Evolutionary conservation across 2,329 filamentous ascomycete species (phyloP).

Genomic region (Scedosporium boydii): DNA sequence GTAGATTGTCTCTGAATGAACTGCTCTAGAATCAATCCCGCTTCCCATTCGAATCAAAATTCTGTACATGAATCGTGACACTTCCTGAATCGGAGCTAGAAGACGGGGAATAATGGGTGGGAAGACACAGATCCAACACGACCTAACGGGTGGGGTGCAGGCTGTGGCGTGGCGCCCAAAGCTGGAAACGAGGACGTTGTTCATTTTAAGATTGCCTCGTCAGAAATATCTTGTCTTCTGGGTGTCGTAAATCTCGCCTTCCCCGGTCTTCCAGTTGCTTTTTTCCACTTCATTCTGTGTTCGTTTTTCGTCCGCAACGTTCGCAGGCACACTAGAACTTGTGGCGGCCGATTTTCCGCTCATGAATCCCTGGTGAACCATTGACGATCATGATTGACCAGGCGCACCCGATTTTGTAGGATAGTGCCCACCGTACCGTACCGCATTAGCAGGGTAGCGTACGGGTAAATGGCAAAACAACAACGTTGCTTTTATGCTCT

Average conservation of each 20-base stretch:
- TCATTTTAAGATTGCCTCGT: not conserved
- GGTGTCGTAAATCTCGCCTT: no score
- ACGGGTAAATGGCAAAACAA: not conserved
- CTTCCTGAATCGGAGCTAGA: not conserved
- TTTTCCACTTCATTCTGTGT: not conserved
- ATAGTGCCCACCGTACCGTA: not conserved
- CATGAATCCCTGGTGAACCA: not conserved
- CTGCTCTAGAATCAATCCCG: not conserved
- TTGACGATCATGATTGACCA: not conserved
- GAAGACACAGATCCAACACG: no score
- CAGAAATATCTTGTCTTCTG: not conserved
- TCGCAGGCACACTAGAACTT: not conserved
- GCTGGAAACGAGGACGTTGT: not conserved
- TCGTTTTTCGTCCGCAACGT: not conserved
- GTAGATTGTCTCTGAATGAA: not conserved
- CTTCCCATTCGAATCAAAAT: not conserved
- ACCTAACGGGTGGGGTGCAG: not conserved
- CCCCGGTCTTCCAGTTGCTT: not conserved
- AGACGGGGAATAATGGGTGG: not conserved
- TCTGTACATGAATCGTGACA: not conserved
- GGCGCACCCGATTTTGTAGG: not conserved
- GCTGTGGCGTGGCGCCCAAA: not conserved
- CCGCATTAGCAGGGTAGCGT: not conserved
- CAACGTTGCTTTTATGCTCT: not conserved
- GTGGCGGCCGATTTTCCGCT: not conserved